Percentiles rank a stretch among this genome's conserved stretches.
phyloP scores from a whole-genome alignment of 345 rosid species.

The Geranium rotundifolium region DNA sequence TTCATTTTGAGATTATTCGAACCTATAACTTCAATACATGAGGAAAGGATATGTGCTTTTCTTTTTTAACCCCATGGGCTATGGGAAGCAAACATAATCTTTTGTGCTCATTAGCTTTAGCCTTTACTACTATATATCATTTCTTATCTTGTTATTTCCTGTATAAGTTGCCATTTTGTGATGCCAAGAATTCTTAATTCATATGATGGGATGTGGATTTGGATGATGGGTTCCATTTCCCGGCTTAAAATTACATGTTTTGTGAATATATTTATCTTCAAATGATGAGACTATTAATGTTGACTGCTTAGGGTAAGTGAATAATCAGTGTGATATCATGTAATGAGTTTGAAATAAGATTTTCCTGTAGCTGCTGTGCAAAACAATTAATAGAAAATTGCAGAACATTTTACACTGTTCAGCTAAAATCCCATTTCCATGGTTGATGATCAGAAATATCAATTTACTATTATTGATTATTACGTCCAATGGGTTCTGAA shows the following conservation, averaged over 20 bases:
- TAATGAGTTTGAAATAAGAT: background rate
- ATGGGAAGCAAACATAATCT: background rate
- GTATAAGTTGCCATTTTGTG: background rate
- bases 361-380: background rate
- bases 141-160: background rate
- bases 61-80: background rate
- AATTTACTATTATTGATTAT: background rate
- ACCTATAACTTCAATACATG: background rate
- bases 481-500: background rate
- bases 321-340: background rate
- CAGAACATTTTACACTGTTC: no score
- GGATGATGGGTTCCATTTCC: background rate
- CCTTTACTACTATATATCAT: background rate
- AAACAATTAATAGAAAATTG: background rate
- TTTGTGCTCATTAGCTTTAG: background rate
- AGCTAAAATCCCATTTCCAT: background rate
- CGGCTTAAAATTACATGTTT: background rate
- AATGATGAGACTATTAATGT: background rate
- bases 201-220: background rate
- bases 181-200: background rate
- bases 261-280: no score
- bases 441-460: background rate
- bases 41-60: background rate
- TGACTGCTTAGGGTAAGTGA: background rate
- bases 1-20: background rate